Conservation (phyloP, 805 yeast genomes). For the Kuraishia hungarica region DNA sequence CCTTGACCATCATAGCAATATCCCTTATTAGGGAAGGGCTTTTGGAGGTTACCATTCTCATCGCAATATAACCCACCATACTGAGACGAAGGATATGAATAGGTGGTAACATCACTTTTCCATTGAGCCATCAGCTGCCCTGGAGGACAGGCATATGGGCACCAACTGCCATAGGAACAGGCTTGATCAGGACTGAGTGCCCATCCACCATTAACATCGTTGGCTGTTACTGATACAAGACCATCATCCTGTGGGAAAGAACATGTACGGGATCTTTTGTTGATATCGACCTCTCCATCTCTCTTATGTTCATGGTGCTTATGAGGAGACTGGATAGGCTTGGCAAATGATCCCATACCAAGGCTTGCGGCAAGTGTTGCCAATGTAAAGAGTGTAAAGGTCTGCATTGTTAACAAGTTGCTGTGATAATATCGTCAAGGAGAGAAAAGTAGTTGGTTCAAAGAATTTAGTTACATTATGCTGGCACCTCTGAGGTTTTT, state of each 20-base stretch:
- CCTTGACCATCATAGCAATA: slow-evolving; percentile 78
- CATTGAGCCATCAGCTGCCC: slow-evolving; percentile 85
- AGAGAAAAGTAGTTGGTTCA: not conserved
- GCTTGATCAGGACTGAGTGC: slow-evolving; percentile 70
- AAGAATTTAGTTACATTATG: not conserved
- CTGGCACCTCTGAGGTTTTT: not conserved
- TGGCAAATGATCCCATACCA: not conserved
- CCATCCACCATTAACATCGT: slow-evolving; percentile 70
- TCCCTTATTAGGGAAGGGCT: slow-evolving; percentile 45
- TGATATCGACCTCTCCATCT: not conserved
- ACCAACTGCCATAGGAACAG: slow-evolving; percentile 71
- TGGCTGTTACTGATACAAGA: slow-evolving; percentile 58
- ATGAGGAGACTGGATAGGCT: slow-evolving; percentile 1
- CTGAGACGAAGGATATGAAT: slow-evolving; percentile 69
- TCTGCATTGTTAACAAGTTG: not conserved
- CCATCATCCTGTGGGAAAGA: slow-evolving; percentile 61
- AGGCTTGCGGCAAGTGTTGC: not conserved
- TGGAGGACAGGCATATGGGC: slow-evolving; percentile 89
- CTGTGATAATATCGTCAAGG: not conserved
- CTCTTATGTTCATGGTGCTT: slow-evolving; percentile 3
- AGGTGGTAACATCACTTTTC: slow-evolving; percentile 70
- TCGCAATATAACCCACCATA: slow-evolving; percentile 82
- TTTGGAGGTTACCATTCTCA: slow-evolving; percentile 55
- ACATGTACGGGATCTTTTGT: slow-evolving; percentile 26
- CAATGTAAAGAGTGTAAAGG: not conserved